Evolutionary conservation across 2,329 filamentous ascomycete genomes (phyloP), one percentile per base, ranked within the genome.

Genomic region (Colletotrichum siamense): DNA sequence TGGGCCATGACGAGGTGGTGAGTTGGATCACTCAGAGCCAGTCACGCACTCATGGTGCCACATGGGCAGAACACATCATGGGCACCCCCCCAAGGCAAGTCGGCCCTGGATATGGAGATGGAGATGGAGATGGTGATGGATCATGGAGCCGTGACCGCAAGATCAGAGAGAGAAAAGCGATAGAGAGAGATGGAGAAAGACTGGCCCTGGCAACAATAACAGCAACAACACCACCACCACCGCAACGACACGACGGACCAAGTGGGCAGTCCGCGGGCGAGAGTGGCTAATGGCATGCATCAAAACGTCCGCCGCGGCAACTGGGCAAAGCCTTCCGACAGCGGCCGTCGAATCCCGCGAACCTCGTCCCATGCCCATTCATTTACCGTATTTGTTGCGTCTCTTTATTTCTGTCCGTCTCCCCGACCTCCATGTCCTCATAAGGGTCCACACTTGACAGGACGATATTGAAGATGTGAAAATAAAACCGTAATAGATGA

Each of bases 401-500:
- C 18, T 24, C n/a, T 30, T 64, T 44, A 26, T 36, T 16, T 73
- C 49, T 63, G 36, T 34, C 71, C 55, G 30, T 59, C 13, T 64
- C 13, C 26, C 32, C 49, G 65, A 26, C 44, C 59, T 62, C 59
- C 30, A 62, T 34, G 8, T 16, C 26, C 59, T 30, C 28, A 26
- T 22, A 30, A 34, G 57, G 73, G 70, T 59, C 64, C 73, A 28
- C 66, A 67, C 59, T 28, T 65, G 64, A 36, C 73, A 61, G 57
- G 32, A 69, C 64, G 57, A 52, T 34, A 61, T 36, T 64, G 59
- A 22, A 52, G 22, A 44, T 18, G 26, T 59, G 65, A 74, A 66
- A 59, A 52, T 22, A 22, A 76, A 75, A 76, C 57, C 74, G 70
- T 73, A 62, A 65, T 73, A 52, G 26, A 73, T 61, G 63, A 73